Evolutionary conservation across 176 grass and related monocot genomes (phyloP), one percentile per base, ranked within the genome.

Genomic region (Carex pumila): DNA sequence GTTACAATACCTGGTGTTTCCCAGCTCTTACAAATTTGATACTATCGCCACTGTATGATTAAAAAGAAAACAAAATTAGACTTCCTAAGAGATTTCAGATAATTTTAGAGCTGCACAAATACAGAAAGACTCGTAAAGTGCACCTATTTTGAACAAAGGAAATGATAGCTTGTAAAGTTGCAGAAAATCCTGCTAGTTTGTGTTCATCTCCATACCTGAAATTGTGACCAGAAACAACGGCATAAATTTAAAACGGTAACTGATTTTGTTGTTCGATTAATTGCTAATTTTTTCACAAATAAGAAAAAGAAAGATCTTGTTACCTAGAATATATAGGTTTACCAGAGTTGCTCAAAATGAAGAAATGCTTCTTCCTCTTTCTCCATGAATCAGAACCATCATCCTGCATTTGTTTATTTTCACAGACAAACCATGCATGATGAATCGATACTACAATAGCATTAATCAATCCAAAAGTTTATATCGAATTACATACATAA

Each of bases 321-420:
- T 75, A 95, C 96, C 96, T 93, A 41, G 96, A 95, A 85, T 94
- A 99, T 81, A 99, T 95, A 75, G 96, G 96, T 84, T 94, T 99
- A 82, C 96, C 93, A 58, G 96, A 93, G 71, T 99, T 89, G 87
- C 96, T 99, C 85, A 95, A 70, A 39, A 99, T 89, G 77, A 99
- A 95, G 83, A 95, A 95, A 85, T 99, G 96, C 1, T 99, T 99
- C 76, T 95, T 99, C 87, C 96, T 80, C 72, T 94, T 99, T 84
- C 96, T 91, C 96, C 96, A 99, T 18, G 96, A 92, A 93, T 88
- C 73, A 57, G 96, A 99, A 36, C 85, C 85, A 84, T 99, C 93
- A 66, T 95, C 93, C 96, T 99, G 87, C 22, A 91, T 63, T 81
- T 15, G 22, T 81, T 80, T 17, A 79, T 79, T n/a, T 22, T 21